Evolutionary conservation across 2,329 filamentous ascomycete genomes (phyloP), one percentile per base, ranked within the genome.

Genomic region (Colletotrichum spaethianum): DNA sequence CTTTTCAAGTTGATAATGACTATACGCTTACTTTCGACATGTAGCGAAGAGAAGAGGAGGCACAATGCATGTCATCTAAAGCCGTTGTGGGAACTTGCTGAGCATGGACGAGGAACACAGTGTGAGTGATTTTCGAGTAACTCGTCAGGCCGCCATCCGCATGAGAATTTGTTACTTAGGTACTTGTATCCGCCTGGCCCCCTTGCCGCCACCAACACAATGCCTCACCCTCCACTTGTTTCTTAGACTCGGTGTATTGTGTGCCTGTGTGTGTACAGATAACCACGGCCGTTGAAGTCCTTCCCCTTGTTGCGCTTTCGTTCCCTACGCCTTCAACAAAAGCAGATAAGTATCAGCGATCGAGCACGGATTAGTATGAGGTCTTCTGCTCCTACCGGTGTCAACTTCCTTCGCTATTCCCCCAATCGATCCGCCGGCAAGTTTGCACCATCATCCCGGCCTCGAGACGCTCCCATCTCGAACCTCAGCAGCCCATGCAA

Each of bases 401-500:
- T 52, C 53, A 40, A 38, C 31, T 40, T 40, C 26, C 38, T 20
- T 60, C 38, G 18, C 26, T n/a, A n/a, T 20, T 23, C 46, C 40
- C 31, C 55, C 62, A 9, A 71, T 57, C 56, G 56, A 44, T 44
- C 56, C 56, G 56, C 68, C 48, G 42, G 26, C 50, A 28, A 36
- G 11, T 36, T 23, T 55, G 40, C 62, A 11, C 16, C 5, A 33
- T 20, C 40, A 8, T 18, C 23, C n/a, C 61, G 14, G 53, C 38
- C 28, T 56, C 23, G 8, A 70, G 67, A 61, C 42, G 55, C 67
- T 28, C 12, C 44, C 53, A 60, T n/a, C 53, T 23, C 53, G 18
- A 26, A 42, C 26, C 23, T 52, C 14, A 71, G 63, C 50, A 71
- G n/a, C 56, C 63, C 48, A 71, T 71, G 68, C 63, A 67, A 67